Percentiles rank a stretch among this genome's conserved stretches.
phyloP scores from a whole-genome alignment of 177 flowering plant species.

The Vitis hybrid region DNA sequence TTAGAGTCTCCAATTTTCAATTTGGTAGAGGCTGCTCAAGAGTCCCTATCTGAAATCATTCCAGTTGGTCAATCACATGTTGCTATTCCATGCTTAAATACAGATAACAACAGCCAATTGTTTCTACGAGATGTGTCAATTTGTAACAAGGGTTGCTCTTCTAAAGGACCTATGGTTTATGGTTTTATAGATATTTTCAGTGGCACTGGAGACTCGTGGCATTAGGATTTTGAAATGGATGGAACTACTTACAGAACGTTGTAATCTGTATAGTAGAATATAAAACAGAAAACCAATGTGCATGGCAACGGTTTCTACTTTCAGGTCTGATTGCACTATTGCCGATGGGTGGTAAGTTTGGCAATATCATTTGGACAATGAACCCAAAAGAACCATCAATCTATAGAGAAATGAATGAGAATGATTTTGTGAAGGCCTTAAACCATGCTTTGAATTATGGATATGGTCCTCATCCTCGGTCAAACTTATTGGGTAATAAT shows the following conservation, averaged over 20 bases:
- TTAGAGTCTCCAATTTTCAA: no score
- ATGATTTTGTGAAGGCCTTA: conserved; percentile 71
- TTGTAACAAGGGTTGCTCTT: no score
- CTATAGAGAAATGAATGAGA: conserved; percentile 58
- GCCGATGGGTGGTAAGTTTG: conserved; percentile 83
- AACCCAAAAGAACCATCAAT: conserved; percentile 67
- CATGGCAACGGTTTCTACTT: conserved; percentile 97
- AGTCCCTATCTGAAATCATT: no score
- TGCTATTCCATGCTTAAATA: no score
- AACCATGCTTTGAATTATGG: conserved; percentile 84
- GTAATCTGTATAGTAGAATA: conserved; percentile 95
- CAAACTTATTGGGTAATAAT: conserved; percentile 31
- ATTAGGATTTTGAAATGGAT: conserved; percentile 29
- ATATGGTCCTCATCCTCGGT: conserved; percentile 82
- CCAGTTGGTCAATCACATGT: no score
- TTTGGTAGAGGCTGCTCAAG: no score
- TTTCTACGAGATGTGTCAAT: no score
- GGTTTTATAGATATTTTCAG: no score
- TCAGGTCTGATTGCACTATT: conserved; percentile 92
- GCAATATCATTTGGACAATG: conserved; percentile 99
- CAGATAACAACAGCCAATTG: no score
- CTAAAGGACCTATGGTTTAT: no score
- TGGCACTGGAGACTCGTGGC: no score
- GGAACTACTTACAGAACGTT: conserved; percentile 92
- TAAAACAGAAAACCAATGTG: conserved; percentile 61